Conservation (phyloP, 768 basidiomycete genomes). For the Naganishia friedmannii region DNA sequence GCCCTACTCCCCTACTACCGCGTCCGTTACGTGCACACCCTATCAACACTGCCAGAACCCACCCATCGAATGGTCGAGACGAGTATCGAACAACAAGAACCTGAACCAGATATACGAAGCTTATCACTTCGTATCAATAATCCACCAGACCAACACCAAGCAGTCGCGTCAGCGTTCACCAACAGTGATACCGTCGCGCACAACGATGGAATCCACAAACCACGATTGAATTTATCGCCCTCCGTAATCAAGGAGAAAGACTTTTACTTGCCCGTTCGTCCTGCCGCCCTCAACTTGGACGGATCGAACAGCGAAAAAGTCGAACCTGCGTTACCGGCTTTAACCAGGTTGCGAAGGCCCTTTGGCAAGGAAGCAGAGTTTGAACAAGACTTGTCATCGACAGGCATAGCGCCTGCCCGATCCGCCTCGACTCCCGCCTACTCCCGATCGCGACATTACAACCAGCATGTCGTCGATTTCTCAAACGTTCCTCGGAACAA, state of each 20-base stretch:
- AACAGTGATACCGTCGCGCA: neutral
- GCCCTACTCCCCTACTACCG: neutral
- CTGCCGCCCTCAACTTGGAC: neutral
- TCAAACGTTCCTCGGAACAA: neutral
- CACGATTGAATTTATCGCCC: conserved; percentile 19
- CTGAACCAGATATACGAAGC: conserved; percentile 31
- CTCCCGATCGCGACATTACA: neutral
- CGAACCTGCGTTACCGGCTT: neutral
- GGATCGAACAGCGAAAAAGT: neutral
- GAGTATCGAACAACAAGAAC: conserved; percentile 27
- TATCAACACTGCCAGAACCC: neutral
- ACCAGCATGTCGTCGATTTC: neutral
- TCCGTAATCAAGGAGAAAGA: conserved; percentile 22
- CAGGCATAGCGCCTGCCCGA: neutral
- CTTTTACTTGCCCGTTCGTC: neutral
- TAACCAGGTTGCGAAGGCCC: conserved; percentile 12
- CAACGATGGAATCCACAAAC: conserved; percentile 15
- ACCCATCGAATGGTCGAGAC: conserved; percentile 26
- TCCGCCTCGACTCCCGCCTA: neutral
- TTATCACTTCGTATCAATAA: conserved; percentile 24
- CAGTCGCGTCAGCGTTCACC: too few species aligned
- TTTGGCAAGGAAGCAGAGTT: neutral
- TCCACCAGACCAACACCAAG: conserved; percentile 3
- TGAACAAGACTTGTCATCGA: neutral
- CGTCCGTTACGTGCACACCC: neutral